Conservation (phyloP, 1,284 basidiomycete species). For the Cryptococcus jaspeensis region DNA sequence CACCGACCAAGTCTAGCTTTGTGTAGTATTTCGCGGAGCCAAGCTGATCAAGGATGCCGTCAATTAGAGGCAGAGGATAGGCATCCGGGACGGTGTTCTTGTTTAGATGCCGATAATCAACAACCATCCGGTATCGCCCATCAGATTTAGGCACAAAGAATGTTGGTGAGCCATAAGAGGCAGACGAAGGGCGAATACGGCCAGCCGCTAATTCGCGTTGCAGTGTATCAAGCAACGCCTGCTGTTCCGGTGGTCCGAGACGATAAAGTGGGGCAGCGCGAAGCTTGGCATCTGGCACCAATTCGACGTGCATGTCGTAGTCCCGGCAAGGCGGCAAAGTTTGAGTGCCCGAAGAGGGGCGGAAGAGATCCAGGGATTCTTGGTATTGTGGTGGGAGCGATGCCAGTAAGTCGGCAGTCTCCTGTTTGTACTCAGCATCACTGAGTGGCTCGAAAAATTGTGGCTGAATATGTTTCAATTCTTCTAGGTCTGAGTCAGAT, state of each 20-base stretch:
- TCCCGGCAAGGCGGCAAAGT: conserved; percentile 10
- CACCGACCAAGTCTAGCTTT: conserved; percentile 17
- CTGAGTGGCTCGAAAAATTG: no score
- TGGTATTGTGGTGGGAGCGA: no score
- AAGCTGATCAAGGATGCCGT: conserved; percentile 3
- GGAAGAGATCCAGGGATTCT: conserved; percentile 15
- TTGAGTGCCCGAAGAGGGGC: background rate
- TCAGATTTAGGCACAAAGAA: conserved; percentile 20
- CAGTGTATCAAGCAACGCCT: conserved; percentile 7
- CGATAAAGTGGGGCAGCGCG: conserved; percentile 9
- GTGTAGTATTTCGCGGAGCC: conserved; percentile 9
- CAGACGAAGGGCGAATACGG: conserved; percentile 6
- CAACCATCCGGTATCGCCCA: conserved; percentile 13
- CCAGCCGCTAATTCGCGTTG: conserved; percentile 10
- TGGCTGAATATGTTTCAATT: no score
- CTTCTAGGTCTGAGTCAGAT: no score
- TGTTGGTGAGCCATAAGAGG: conserved; percentile 18
- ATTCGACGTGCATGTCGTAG: conserved; percentile 13
- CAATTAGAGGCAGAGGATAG: conserved; percentile 20
- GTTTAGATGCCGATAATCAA: conserved; percentile 20
- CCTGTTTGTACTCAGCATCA: no score
- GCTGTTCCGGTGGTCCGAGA: background rate
- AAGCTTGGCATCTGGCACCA: conserved; percentile 3
- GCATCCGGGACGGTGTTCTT: conserved; percentile 12
- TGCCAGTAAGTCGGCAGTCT: no score